Percentiles rank a stretch among this genome's conserved stretches.
These are phyloP conservation scores for Ensete ventricosum DNA, from an alignment of 176 grass and related monocot genomes.

Conservation along the genomic window DNA sequence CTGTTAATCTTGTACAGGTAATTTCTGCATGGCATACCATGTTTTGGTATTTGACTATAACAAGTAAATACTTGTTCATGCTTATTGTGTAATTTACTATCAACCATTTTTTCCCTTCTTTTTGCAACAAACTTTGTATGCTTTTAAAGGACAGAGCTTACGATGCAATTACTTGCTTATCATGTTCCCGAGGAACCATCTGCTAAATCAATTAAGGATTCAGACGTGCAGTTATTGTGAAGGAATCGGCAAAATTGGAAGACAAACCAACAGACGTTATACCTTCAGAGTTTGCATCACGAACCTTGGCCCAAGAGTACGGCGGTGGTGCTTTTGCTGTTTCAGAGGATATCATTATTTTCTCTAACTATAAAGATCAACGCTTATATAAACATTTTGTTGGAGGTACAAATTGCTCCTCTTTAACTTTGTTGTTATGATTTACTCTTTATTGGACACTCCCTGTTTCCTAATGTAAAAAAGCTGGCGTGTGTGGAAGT, in stretches of 20 bases:
- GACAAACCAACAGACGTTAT: conserved; percentile 63
- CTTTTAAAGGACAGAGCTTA: no score
- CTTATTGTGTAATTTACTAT: no score
- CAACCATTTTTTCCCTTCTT: no score
- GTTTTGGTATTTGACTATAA: no score
- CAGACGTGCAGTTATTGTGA: conserved; percentile 92
- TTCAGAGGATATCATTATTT: conserved; percentile 52
- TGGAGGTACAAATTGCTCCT: conserved; percentile 37
- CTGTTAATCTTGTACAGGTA: no score
- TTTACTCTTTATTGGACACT: not conserved
- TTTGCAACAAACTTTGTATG: no score
- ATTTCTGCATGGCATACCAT: no score
- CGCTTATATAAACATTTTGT: conserved; percentile 59
- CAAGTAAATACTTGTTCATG: no score
- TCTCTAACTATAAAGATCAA: conserved; percentile 92
- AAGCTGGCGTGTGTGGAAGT: no score
- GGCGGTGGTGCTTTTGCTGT: conserved; percentile 72
- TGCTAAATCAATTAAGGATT: conserved; percentile 19
- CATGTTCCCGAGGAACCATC: not conserved
- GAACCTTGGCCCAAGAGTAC: conserved; percentile 85
- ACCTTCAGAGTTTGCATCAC: conserved; percentile 62
- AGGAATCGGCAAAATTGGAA: conserved; percentile 31
- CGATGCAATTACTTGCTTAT: not conserved
- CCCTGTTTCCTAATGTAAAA: not conserved
- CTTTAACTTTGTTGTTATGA: not conserved